phyloP scores from a whole-genome alignment of 345 rosid genomes.

The Firmiana major region DNA sequence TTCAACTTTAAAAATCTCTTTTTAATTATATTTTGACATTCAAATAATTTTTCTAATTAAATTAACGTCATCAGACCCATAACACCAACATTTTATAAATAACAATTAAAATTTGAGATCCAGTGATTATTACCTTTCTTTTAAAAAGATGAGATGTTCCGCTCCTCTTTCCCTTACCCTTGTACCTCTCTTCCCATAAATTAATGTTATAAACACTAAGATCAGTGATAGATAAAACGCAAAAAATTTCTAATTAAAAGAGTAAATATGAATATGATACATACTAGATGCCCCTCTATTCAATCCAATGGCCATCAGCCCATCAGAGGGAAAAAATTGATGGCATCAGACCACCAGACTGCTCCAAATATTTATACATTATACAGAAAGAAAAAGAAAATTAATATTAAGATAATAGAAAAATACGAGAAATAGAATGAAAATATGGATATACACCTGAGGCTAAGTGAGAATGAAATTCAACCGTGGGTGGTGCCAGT shows the following conservation, averaged over 20 bases:
- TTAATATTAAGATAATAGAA: neutral
- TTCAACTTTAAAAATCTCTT: no score
- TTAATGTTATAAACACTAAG: no score
- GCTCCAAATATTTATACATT: constrained; percentile 5
- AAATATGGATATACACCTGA: constrained; percentile 19
- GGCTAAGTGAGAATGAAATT: neutral
- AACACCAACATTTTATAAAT: no score
- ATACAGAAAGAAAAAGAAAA: neutral
- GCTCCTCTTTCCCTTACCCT: no score
- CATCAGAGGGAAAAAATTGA: constrained; percentile 15
- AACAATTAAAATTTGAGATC: no score
- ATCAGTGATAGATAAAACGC: neutral
- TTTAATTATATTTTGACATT: no score
- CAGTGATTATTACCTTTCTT: no score
- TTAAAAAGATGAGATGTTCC: no score
- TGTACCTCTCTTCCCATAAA: no score
- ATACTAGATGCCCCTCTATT: constrained; percentile 8
- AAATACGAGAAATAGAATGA: neutral
- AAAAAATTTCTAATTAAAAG: neutral
- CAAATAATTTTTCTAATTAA: no score
- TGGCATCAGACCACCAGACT: constrained; percentile 23
- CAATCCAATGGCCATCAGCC: constrained; percentile 26
- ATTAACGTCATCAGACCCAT: no score
- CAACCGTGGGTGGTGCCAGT: neutral
- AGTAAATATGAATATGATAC: constrained; percentile 10